Evolutionary conservation across 106 monocot species (phyloP).

Genomic region (Narthecium ossifragum): DNA sequence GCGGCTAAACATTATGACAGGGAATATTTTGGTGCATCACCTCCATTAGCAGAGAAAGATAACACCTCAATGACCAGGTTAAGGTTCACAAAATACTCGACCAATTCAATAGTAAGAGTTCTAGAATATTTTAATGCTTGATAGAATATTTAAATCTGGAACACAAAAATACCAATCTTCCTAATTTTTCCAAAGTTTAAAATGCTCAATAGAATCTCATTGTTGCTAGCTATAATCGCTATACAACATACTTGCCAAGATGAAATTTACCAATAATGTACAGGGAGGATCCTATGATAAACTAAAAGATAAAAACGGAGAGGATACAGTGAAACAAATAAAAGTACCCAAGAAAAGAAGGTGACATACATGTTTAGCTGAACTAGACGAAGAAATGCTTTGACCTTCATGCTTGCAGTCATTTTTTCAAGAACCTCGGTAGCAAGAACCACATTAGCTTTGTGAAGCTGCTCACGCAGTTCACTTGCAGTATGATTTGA

Average conservation of each 20-base stretch:
- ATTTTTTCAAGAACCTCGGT: slow-evolving; percentile 57
- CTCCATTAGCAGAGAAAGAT: no score
- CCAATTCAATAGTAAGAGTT: no score
- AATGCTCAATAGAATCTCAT: neutral
- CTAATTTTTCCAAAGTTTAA: no score
- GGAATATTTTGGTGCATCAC: no score
- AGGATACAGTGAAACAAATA: neutral
- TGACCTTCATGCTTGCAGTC: slow-evolving; percentile 42
- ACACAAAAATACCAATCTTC: no score
- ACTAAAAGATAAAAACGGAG: neutral
- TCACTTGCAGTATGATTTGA: slow-evolving; percentile 36
- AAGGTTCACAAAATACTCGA: no score
- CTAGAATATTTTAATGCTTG: no score
- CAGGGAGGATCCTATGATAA: neutral
- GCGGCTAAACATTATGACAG: no score
- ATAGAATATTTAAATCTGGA: no score
- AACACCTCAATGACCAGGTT: no score
- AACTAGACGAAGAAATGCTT: slow-evolving; percentile 62
- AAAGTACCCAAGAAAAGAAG: neutral
- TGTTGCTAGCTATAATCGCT: neutral
- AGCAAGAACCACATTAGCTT: slow-evolving; percentile 48
- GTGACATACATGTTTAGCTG: slow-evolving; percentile 68
- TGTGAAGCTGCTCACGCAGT: slow-evolving; percentile 36
- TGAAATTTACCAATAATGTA: neutral
- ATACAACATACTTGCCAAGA: neutral